phyloP scores from a whole-genome alignment of 2,329 filamentous ascomycete genomes.

The Knufia fluminis region DNA sequence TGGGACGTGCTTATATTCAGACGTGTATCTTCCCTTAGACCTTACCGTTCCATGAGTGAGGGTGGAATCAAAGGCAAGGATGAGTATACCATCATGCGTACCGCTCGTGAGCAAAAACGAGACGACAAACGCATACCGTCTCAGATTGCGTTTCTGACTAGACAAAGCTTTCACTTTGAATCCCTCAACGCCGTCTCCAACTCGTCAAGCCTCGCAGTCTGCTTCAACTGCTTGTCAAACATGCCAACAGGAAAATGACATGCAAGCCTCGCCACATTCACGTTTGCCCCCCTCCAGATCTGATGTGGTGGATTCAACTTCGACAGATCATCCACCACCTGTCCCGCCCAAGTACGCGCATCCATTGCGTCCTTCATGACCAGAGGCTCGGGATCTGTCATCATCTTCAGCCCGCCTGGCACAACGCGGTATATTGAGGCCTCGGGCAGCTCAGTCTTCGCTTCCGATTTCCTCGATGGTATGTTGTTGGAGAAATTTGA shows the following conservation, averaged over 20 bases:
- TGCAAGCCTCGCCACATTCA: conserved; percentile 7
- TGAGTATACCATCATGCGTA: no score
- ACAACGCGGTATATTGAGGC: conserved; percentile 46
- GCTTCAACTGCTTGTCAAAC: conserved; percentile 11
- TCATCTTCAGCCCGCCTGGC: conserved; percentile 19
- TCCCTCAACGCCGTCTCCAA: conserved; percentile 3
- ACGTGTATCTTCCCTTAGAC: no score
- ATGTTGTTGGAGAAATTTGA: conserved; percentile 31
- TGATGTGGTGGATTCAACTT: conserved; percentile 32
- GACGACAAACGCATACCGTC: no score
- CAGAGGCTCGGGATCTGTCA: conserved; percentile 2
- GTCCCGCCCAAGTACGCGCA: conserved; percentile 44
- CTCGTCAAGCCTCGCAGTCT: conserved; percentile 11
- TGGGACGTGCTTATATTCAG: no score
- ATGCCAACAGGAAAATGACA: conserved; percentile 10
- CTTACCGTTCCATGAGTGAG: no score
- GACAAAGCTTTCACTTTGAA: no score
- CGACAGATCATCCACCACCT: conserved; percentile 46
- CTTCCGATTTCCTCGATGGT: conserved; percentile 13
- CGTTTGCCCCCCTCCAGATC: conserved; percentile 13
- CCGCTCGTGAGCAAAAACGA: no score
- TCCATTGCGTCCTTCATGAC: conserved; percentile 37
- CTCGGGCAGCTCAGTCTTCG: conserved; percentile 37
- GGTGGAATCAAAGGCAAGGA: no score
- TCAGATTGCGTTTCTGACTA: no score